Base-by-base conservation (phyloP, 495 filamentous ascomycete species). In the Annulohypoxylon maeteangense region DNA sequence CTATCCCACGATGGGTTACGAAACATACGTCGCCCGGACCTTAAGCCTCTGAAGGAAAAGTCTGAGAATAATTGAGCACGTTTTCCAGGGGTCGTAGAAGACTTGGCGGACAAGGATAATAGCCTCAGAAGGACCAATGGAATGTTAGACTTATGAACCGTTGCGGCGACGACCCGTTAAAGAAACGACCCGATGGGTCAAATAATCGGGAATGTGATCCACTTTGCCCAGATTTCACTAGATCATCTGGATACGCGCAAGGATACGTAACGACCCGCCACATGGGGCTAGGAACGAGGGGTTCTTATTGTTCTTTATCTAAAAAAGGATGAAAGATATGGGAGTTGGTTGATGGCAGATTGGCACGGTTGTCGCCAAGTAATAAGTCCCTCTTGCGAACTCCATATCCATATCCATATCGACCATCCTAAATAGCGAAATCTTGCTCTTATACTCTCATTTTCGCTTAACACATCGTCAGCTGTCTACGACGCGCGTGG, bases 51-150 rank as follows among this genome's bases (percentile, higher is more conserved):
- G 62, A 67, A 62, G 55, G 71, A 71, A 67, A 68, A 65, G 66
- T 18, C 16, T 74, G 74, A 76, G 74, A 76, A 72, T 25, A 59
- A 75, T 75, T 76, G 75, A 76, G 75, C 75, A 76, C 66, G 63
- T 76, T 76, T 76, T 72, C 56, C 59, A 60, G 62, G 67, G 64
- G 59, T 55, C 50, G 34, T 62, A 34, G 45, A 58, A 40, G 63
- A 50, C 65, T 69, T 65, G 62, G 67, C 59, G 40, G 29, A 38
- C 67, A 70, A 50, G 71, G 71, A 38, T 71, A n/a, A 11, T 16
- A 31, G 38, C 27, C 34, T 31, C 20, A 47, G 60, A 12, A 34
- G n/a, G 16, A 31, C 60, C 67, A 68, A 71, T 68, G 51, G 44
- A 25, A 38, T 12, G 11, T 47, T 63, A 53, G 58, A 42, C 7